Percentiles rank a stretch among this genome's conserved stretches.
These are phyloP conservation scores for Herpotrichia juniperi DNA, from an alignment of 2,329 filamentous ascomycete species.

Conservation along the genomic window DNA sequence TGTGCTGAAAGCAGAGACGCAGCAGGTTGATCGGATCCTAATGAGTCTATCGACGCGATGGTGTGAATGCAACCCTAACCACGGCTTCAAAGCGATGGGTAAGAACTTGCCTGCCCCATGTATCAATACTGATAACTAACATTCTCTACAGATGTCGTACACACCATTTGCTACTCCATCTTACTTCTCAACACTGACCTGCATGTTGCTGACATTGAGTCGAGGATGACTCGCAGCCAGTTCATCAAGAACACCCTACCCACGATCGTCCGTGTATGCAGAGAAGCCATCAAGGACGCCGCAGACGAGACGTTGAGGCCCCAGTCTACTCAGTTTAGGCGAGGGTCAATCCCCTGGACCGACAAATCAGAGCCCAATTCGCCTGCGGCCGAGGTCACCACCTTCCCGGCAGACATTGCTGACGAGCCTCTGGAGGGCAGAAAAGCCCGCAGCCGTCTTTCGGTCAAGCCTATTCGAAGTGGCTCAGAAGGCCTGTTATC, in stretches of 20 bases:
- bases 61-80: constrained; percentile 90
- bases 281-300: constrained; percentile 64
- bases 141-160: constrained; percentile 75
- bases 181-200: constrained; percentile 95
- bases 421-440: constrained; percentile 45
- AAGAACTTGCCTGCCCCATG: constrained; percentile 44
- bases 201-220: constrained; percentile 91
- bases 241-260: constrained; percentile 97
- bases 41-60: constrained; percentile 88
- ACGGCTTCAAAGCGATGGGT: constrained; percentile 91
- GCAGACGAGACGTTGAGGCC: constrained; percentile 42
- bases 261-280: constrained; percentile 77
- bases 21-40: constrained; percentile 94
- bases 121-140: constrained; percentile 34
- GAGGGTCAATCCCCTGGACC: constrained; percentile 43
- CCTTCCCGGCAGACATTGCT: constrained; percentile 31
- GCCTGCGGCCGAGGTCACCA: constrained; percentile 32
- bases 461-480: constrained; percentile 48
- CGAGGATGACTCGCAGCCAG: constrained; percentile 93
- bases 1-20: constrained; percentile 87
- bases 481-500: constrained; percentile 43
- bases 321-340: constrained; percentile 38
- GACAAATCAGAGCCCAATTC: constrained; percentile 43
- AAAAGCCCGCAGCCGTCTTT: constrained; percentile 48
- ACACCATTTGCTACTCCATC: constrained; percentile 96